These are phyloP conservation scores for Immersiella caudata DNA, from an alignment of 495 filamentous ascomycete species.

Conservation along the genomic window DNA sequence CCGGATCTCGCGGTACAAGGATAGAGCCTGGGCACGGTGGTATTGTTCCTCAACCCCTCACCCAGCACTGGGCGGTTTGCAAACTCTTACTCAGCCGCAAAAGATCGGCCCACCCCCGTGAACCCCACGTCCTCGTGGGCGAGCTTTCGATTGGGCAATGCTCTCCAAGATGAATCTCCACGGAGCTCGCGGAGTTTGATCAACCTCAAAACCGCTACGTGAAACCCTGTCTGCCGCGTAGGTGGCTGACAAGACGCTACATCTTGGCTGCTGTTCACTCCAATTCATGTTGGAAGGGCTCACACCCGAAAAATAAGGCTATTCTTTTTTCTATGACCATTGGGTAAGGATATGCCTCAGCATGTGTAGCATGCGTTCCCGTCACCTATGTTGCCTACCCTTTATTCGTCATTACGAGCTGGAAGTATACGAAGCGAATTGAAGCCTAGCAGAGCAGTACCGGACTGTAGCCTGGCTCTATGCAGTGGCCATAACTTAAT, in stretches of 20 bases:
- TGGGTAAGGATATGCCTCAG: not conserved
- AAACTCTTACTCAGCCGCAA: conserved; percentile 20
- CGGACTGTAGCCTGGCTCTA: not conserved
- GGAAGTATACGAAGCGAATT: not conserved
- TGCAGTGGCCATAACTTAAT: conserved; percentile 49
- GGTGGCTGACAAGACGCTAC: not conserved
- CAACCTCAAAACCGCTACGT: not conserved
- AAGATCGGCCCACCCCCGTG: conserved; percentile 2
- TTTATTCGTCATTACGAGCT: not conserved
- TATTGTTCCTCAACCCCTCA: conserved; percentile 6
- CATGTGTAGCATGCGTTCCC: not conserved
- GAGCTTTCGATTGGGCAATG: conserved; percentile 15
- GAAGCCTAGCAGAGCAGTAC: not conserved
- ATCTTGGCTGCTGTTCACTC: not conserved
- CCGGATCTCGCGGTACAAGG: conserved; percentile 15
- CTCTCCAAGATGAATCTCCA: conserved; percentile 3
- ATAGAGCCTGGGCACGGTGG: not conserved
- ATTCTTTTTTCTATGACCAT: conserved; percentile 16
- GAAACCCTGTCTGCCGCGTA: not conserved
- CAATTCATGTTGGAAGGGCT: not conserved
- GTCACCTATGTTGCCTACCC: not conserved
- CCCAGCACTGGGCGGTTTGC: conserved; percentile 4
- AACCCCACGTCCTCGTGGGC: conserved; percentile 14
- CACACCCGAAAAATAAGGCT: not conserved
- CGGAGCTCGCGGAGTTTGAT: conserved; percentile 19